A percentile compares a stretch with the other conserved stretches of the same genome.
Conservation (phyloP, 176 grass and related monocot species). For the Oryza australiensis region DNA sequence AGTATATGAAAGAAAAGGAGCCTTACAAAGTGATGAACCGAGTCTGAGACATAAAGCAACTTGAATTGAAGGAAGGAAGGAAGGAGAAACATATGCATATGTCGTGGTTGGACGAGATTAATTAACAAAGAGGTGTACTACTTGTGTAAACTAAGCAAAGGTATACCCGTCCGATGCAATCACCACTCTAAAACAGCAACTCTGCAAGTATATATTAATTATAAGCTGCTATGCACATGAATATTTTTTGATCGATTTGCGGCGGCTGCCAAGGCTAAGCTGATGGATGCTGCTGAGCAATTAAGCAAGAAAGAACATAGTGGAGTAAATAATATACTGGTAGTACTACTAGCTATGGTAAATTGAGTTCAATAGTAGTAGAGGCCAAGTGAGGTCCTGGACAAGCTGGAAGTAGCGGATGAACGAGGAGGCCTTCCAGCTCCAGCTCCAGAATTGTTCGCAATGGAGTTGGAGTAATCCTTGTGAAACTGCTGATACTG, state of each 20-base stretch:
- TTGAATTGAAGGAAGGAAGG: background rate
- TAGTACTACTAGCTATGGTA: no score
- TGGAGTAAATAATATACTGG: no score
- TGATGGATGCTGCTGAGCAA: background rate
- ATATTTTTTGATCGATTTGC: background rate
- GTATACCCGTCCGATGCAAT: background rate
- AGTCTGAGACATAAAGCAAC: no score
- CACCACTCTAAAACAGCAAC: background rate
- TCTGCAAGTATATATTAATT: no score
- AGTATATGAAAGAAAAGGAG: no score
- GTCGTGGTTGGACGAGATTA: background rate
- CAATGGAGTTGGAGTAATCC: background rate
- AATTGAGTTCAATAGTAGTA: background rate
- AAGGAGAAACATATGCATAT: background rate
- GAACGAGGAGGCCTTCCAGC: background rate
- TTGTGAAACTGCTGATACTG: background rate
- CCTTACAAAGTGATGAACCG: no score
- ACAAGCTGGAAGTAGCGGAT: background rate
- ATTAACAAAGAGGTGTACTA: background rate
- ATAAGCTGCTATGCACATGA: background rate
- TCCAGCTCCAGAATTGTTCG: background rate
- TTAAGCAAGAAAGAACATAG: background rate
- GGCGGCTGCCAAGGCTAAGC: no score
- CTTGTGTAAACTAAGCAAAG: background rate
- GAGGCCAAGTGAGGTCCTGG: background rate